A percentile compares a stretch with the other conserved stretches of the same genome.
Conservation (phyloP, 108 stramenopile genomes). For the Ochromonas danica region DNA sequence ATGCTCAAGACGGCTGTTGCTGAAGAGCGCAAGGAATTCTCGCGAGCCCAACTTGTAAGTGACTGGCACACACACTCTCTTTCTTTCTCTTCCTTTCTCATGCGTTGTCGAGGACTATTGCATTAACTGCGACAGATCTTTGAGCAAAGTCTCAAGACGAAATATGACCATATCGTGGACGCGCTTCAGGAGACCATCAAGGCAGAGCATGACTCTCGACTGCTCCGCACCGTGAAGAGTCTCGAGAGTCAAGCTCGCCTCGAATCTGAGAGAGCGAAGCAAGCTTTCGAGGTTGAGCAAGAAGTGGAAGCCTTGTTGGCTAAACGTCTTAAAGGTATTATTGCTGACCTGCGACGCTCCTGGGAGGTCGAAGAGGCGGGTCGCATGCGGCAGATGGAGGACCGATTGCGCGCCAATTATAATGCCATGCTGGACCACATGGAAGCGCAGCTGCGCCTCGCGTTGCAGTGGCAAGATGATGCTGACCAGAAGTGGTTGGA, state of each 20-base stretch:
- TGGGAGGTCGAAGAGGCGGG: conserved; percentile 31
- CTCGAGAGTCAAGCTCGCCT: conserved; percentile 5
- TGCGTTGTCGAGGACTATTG: background rate
- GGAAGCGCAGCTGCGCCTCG: conserved; percentile 20
- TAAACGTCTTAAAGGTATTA: background rate
- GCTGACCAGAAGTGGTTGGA: conserved; percentile 33
- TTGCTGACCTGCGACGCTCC: conserved; percentile 11
- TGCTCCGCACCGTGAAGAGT: background rate
- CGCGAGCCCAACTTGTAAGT: conserved; percentile 21
- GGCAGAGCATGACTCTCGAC: conserved; percentile 9
- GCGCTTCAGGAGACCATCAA: conserved; percentile 22
- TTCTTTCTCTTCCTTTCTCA: background rate
- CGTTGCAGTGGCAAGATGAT: conserved; percentile 28
- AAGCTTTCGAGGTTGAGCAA: conserved; percentile 11
- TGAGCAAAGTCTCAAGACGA: conserved; percentile 27
- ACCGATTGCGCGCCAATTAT: conserved; percentile 4
- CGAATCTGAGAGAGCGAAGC: conserved; percentile 8
- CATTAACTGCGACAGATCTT: background rate
- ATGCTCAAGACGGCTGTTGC: conserved; percentile 13
- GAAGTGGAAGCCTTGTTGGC: background rate
- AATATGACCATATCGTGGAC: conserved; percentile 8
- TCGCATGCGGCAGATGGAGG: conserved; percentile 6
- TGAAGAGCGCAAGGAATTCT: conserved; percentile 12
- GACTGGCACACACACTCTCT: background rate
- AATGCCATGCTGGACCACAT: conserved; percentile 24